Base-by-base conservation (phyloP, 2,329 filamentous ascomycete species). In the Sporothrix dimorphospora region DNA sequence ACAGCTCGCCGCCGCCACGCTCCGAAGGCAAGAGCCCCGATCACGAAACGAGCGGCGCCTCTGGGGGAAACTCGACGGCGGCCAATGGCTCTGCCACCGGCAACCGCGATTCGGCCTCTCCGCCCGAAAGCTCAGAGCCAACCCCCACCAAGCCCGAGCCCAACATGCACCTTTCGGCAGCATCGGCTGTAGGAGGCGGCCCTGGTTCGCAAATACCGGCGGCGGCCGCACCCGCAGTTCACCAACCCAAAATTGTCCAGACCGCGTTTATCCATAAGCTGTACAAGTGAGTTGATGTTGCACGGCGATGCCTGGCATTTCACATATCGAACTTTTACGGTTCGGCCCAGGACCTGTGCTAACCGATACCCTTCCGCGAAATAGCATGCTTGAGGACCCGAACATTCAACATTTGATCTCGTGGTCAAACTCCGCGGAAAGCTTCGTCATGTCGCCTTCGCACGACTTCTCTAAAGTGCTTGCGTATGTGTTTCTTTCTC, bases 181-280 rank as follows among this genome's bases (percentile, higher is more conserved):
- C 47, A 19, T 51, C 65, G 16, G 19, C 65, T 6, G n/a, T 21
- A 8, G 27, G 65, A 38, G 85, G 81, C 85, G 45, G 85, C 86
- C 27, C 86, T 85, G 19, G 47, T 1, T n/a, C 69, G 12, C 66
- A 67, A 47, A 59, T 68, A 21, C 74, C 75, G 0, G 82, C 84
- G 2, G 82, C 85, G n/a, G 90, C 91, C 24, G 90, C 90, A 0
- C 89, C 92, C 5, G 91, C 91, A 65, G 91, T 94, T 69, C 94
- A 97, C 79, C 94, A 97, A 80, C 94, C 96, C 73, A 99, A 99
- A 83, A 95, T 98, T 59, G 94, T 98, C 19, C 96, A 99, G 83
- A 98, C 96, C 12, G 96, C 96, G 27, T 99, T 99, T 79, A 98
- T 99, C 76, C 96, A 99, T 82, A 99, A 99, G 82, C 89, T 99